Percentiles rank a stretch among this genome's conserved stretches.
Conservation (phyloP, 805 yeast species). For the Barnettozyma vustinii region DNA sequence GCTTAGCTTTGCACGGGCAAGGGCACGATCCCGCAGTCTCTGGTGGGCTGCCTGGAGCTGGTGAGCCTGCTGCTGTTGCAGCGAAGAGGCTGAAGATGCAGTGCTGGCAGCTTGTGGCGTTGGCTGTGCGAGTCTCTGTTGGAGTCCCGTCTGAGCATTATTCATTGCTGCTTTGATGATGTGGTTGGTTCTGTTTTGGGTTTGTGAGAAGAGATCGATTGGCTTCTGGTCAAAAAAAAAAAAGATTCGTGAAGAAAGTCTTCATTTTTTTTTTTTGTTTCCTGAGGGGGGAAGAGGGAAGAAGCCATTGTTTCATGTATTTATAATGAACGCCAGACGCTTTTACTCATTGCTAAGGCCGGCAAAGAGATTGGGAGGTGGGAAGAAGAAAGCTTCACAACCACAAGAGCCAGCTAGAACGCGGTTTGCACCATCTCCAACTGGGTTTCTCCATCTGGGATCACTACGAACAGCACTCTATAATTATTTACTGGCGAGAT, state of each 20-base stretch:
- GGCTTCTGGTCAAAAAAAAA: too few species aligned
- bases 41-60: conserved; percentile 16
- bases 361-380: conserved; percentile 5
- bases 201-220: neutral
- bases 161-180: neutral
- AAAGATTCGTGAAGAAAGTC: neutral
- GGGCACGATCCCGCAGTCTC: conserved; percentile 16
- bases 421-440: conserved; percentile 97
- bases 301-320: too few species aligned
- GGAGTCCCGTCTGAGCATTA: neutral
- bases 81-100: conserved; percentile 5
- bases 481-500: conserved; percentile 75
- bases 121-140: conserved; percentile 1
- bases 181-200: neutral
- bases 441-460: conserved; percentile 92
- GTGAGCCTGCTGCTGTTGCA: conserved; percentile 8
- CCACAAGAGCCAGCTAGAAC: conserved; percentile 61
- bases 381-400: conserved; percentile 12
- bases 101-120: neutral
- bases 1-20: conserved; percentile 46
- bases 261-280: neutral
- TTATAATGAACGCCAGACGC: conserved; percentile 2
- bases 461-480: conserved; percentile 90
- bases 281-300: neutral
- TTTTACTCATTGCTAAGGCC: conserved; percentile 6